Conservation (phyloP, 2,329 filamentous ascomycete species). For the Nigrospora osmanthi region DNA sequence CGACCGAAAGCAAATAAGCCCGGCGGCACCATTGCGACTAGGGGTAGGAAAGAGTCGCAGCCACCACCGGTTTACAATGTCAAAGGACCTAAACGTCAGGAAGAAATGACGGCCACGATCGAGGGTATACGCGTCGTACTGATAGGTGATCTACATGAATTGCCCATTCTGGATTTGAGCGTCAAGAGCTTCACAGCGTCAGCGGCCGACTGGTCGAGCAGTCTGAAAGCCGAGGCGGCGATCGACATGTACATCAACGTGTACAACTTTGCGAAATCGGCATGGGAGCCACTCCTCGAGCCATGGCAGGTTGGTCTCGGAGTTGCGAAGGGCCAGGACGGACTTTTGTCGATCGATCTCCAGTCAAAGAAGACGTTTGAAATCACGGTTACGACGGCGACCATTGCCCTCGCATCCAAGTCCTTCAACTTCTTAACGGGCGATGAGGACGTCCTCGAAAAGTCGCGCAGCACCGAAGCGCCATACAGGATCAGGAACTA, state of each 20-base stretch:
- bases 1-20: constrained; percentile 32
- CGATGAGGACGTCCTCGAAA: constrained; percentile 86
- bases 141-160: constrained; percentile 91
- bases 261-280: constrained; percentile 98
- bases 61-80: constrained; percentile 23
- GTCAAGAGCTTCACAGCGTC: constrained; percentile 82
- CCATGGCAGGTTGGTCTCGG: constrained; percentile 95
- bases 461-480: constrained; percentile 83
- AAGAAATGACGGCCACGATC: constrained; percentile 79
- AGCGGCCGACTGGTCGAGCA: constrained; percentile 85
- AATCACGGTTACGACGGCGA: constrained; percentile 84
- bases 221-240: constrained; percentile 78
- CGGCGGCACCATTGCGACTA: constrained; percentile 19
- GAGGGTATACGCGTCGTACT: constrained; percentile 87
- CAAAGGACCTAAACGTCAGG: constrained; percentile 33
- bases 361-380: constrained; percentile 88
- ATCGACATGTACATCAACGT: constrained; percentile 93
- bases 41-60: constrained; percentile 13
- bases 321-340: constrained; percentile 68
- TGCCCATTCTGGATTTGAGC: constrained; percentile 89
- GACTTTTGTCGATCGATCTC: constrained; percentile 74
- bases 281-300: constrained; percentile 93
- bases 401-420: constrained; percentile 87
- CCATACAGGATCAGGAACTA: constrained; percentile 93
- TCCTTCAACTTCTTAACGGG: constrained; percentile 84